phyloP scores from a whole-genome alignment of 1,139 yeast genomes.

The Wickerhamomyces sp. region DNA sequence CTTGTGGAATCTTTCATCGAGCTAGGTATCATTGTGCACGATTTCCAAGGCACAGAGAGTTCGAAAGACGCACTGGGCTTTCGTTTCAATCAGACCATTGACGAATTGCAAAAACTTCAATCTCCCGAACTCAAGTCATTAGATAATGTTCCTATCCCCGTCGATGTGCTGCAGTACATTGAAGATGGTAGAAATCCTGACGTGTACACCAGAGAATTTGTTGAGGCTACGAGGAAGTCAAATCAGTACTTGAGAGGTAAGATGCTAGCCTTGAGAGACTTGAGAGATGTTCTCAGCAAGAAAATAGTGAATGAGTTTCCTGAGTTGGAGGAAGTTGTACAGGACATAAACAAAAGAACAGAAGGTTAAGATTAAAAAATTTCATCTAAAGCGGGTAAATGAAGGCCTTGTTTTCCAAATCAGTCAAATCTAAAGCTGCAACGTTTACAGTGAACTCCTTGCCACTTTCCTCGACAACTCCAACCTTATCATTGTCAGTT shows the following conservation, averaged over 20 bases:
- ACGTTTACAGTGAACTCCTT: constrained; percentile 29
- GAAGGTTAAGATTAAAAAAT: constrained; percentile 17
- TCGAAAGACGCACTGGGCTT: constrained; percentile 50
- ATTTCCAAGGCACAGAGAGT: constrained; percentile 79
- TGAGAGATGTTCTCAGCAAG: constrained; percentile 61
- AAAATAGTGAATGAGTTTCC: constrained; percentile 77
- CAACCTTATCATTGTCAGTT: constrained; percentile 12
- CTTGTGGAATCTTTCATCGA: constrained; percentile 84
- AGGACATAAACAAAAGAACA: constrained; percentile 43
- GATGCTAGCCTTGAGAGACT: constrained; percentile 51
- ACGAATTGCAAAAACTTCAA: constrained; percentile 27
- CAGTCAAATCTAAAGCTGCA: constrained; percentile 43
- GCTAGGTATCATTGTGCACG: constrained; percentile 87
- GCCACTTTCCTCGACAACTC: constrained; percentile 18
- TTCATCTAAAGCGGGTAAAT: constrained; percentile 34
- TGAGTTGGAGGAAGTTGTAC: constrained; percentile 50
- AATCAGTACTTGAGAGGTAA: constrained; percentile 88
- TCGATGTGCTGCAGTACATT: constrained; percentile 76
- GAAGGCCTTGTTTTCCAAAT: constrained; percentile 40
- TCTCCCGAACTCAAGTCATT: constrained; percentile 27
- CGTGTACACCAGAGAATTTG: constrained; percentile 92
- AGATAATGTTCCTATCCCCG: constrained; percentile 51
- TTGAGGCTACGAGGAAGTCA: constrained; percentile 83
- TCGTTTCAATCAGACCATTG: constrained; percentile 32
- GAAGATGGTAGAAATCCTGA: constrained; percentile 98